phyloP scores from a whole-genome alignment of 2,329 filamentous ascomycete genomes.

The Trichoderma atrobrunneum region DNA sequence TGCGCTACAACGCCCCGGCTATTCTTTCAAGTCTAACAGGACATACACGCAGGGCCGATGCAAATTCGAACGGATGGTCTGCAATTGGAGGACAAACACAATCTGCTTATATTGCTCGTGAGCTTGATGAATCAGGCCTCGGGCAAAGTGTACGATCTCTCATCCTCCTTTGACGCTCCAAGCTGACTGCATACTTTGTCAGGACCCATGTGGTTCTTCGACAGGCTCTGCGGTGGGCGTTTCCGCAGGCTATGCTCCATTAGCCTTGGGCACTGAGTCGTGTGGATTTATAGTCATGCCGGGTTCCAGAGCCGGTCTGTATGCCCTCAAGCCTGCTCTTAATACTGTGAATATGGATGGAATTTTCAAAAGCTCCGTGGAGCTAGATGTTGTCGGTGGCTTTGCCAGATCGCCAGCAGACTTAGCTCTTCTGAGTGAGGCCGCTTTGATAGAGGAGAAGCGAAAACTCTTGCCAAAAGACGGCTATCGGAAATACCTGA shows the following conservation, averaged over 20 bases:
- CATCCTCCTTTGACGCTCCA: too few species aligned
- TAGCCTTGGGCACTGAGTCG: not conserved
- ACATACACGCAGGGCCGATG: not conserved
- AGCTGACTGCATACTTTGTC: not conserved
- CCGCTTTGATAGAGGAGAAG: not conserved
- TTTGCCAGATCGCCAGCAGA: not conserved
- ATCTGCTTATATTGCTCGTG: not conserved
- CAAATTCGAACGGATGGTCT: not conserved
- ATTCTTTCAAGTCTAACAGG: not conserved
- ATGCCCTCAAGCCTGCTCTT: not conserved
- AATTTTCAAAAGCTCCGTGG: not conserved
- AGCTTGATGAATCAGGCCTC: not conserved
- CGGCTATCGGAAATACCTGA: not conserved
- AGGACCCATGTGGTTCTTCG: not conserved
- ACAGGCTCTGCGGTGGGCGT: not conserved
- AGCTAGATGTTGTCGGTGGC: not conserved
- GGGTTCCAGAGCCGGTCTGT: not conserved
- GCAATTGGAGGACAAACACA: not conserved
- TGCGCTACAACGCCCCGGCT: not conserved
- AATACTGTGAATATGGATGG: not conserved
- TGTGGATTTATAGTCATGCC: not conserved
- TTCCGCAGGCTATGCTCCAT: not conserved
- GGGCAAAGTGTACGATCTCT: not conserved
- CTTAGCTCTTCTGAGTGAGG: not conserved
- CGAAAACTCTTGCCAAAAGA: not conserved